Evolutionary conservation across 169 alveolate species (phyloP).

Genomic region (Cyclospora cayetanensis): DNA sequence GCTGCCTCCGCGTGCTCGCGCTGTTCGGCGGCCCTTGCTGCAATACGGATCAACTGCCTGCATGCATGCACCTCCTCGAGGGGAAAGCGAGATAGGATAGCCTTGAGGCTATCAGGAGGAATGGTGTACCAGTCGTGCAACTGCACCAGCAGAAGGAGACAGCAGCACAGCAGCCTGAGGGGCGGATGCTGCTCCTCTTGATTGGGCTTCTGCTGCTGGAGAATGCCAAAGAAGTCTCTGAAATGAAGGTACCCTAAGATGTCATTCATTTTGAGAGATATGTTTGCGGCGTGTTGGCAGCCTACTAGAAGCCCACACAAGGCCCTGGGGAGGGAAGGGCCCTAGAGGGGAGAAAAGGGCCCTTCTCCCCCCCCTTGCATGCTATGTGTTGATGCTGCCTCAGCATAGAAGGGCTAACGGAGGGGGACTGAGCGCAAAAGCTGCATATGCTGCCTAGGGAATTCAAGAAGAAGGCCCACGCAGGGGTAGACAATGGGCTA

Average conservation of each 20-base stretch:
- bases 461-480: too few species aligned
- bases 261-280: neutral
- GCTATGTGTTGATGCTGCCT: too few species aligned
- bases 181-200: neutral
- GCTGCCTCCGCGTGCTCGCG: neutral
- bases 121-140: neutral
- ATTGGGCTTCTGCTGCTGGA: neutral
- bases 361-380: too few species aligned
- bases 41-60: neutral
- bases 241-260: slow-evolving; percentile 5
- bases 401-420: too few species aligned
- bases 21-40: neutral
- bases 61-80: neutral
- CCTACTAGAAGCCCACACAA: too few species aligned
- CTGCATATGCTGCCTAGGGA: too few species aligned
- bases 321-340: too few species aligned
- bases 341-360: too few species aligned
- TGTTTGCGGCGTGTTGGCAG: too few species aligned
- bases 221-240: neutral
- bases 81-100: neutral
- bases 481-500: too few species aligned
- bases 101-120: neutral
- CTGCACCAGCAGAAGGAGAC: slow-evolving; percentile 36
- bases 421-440: too few species aligned
- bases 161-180: neutral